These are phyloP conservation scores for Alternaria postmessia DNA, from an alignment of 2,329 filamentous ascomycete species.

Conservation along the genomic window DNA sequence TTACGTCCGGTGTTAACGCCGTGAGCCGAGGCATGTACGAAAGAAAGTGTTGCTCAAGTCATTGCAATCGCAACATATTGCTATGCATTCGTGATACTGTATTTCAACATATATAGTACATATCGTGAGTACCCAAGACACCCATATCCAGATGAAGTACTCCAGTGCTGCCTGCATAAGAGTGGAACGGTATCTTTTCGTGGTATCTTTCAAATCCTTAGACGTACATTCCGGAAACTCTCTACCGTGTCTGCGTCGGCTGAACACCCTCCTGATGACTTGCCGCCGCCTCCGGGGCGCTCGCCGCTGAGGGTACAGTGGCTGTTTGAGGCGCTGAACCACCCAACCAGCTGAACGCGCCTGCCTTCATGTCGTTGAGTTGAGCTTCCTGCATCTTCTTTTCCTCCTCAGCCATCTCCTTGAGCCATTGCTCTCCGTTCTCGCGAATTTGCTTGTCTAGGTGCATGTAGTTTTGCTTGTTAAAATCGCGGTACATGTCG, in stretches of 20 bases:
- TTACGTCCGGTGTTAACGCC: slow-evolving; percentile 12
- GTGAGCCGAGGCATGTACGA: slow-evolving; percentile 16
- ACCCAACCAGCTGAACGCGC: slow-evolving; percentile 44
- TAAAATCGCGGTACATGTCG: slow-evolving; percentile 90
- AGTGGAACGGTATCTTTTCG: slow-evolving; percentile 15
- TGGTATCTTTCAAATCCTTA: slow-evolving; percentile 13
- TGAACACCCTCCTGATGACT: slow-evolving; percentile 23
- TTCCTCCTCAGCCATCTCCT: slow-evolving; percentile 87
- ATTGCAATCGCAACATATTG: not conserved
- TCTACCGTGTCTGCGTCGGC: slow-evolving; percentile 22
- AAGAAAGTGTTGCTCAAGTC: not conserved
- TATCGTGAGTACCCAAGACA: not conserved
- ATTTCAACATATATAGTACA: slow-evolving; percentile 8
- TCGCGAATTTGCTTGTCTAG: slow-evolving; percentile 91
- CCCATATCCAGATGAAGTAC: not conserved
- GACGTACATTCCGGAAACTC: slow-evolving; percentile 9
- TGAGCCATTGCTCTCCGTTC: slow-evolving; percentile 94
- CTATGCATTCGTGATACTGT: not conserved
- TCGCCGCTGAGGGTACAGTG: slow-evolving; percentile 25
- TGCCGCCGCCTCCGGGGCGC: slow-evolving; percentile 25
- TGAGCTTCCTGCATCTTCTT: slow-evolving; percentile 90
- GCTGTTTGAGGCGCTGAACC: slow-evolving; percentile 21
- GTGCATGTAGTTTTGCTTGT: slow-evolving; percentile 86
- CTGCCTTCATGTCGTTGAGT: slow-evolving; percentile 85
- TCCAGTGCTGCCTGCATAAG: not conserved